Conservation (phyloP, 371 early-diverging fungal genomes). For the Mucor piriformis region DNA sequence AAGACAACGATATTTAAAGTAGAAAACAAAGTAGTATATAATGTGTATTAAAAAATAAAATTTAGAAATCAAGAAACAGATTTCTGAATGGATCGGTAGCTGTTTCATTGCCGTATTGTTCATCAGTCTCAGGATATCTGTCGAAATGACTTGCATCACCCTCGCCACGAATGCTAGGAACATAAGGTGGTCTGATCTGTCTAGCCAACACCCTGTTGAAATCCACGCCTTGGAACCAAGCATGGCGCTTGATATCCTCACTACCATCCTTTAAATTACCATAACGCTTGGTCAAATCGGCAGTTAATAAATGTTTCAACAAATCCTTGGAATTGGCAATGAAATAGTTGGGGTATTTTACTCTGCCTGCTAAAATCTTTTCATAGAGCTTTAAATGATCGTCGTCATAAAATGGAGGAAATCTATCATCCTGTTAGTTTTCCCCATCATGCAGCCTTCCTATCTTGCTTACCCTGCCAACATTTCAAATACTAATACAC, state of each 20-base stretch:
- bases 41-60: background rate
- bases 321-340: constrained; percentile 91
- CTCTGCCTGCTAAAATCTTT: constrained; percentile 87
- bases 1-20: no score
- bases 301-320: constrained; percentile 82
- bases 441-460: no score
- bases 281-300: constrained; percentile 88
- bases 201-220: constrained; percentile 81
- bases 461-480: constrained; percentile 74
- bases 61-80: constrained; percentile 29
- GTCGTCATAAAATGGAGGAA: constrained; percentile 92
- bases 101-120: constrained; percentile 54
- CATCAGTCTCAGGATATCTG: constrained; percentile 85
- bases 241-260: constrained; percentile 91
- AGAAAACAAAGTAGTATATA: background rate
- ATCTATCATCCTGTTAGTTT: background rate
- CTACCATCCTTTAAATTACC: constrained; percentile 92
- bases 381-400: constrained; percentile 95
- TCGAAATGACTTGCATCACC: constrained; percentile 97
- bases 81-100: constrained; percentile 22
- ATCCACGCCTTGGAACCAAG: constrained; percentile 95
- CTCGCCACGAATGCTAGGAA: constrained; percentile 82
- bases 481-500: constrained; percentile 96
- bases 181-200: constrained; percentile 88
- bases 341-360: constrained; percentile 92